A percentile compares a stretch with the other conserved stretches of the same genome.
These are phyloP conservation scores for Calocera cornea DNA, from an alignment of 768 basidiomycete species.

Conservation along the genomic window DNA sequence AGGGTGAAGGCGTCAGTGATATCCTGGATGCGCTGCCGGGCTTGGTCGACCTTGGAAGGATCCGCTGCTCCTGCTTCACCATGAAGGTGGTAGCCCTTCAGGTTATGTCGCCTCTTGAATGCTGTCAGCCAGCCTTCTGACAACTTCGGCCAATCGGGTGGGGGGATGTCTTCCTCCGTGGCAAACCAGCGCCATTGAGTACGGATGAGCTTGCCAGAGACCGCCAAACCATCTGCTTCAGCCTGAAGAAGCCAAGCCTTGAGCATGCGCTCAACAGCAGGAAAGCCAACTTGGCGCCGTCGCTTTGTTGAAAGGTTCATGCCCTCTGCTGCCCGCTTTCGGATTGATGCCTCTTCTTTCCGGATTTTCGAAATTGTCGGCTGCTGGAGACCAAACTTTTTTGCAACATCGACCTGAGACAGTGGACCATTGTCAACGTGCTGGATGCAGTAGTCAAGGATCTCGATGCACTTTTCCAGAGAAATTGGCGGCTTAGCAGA, in stretches of 20 bases:
- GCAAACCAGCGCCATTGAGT: slow-evolving; percentile 29
- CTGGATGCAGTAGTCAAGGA: not conserved
- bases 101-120: not conserved
- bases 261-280: slow-evolving; percentile 27
- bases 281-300: slow-evolving; percentile 21
- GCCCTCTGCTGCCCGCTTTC: slow-evolving; percentile 7
- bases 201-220: slow-evolving; percentile 28
- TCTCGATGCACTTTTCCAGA: not conserved
- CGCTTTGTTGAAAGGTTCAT: slow-evolving; percentile 14
- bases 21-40: slow-evolving; percentile 12
- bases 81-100: slow-evolving; percentile 13
- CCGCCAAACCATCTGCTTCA: slow-evolving; percentile 20
- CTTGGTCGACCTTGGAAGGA: slow-evolving; percentile 16
- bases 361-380: slow-evolving; percentile 25
- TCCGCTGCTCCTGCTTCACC: slow-evolving; percentile 24
- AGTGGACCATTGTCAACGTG: not conserved
- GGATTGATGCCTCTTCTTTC: slow-evolving; percentile 17
- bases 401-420: slow-evolving; percentile 9
- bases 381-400: slow-evolving; percentile 28
- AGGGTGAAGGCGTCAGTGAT: slow-evolving; percentile 4
- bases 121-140: slow-evolving; percentile 24
- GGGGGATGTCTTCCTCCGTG: slow-evolving; percentile 22
- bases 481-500: not conserved
- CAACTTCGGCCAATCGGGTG: slow-evolving; percentile 24
- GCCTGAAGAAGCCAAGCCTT: slow-evolving; percentile 29